Percentiles rank a stretch among this genome's conserved stretches.
Evolutionary conservation across 768 basidiomycete genomes (phyloP).

Genomic region (Termitomyces titanicus): DNA sequence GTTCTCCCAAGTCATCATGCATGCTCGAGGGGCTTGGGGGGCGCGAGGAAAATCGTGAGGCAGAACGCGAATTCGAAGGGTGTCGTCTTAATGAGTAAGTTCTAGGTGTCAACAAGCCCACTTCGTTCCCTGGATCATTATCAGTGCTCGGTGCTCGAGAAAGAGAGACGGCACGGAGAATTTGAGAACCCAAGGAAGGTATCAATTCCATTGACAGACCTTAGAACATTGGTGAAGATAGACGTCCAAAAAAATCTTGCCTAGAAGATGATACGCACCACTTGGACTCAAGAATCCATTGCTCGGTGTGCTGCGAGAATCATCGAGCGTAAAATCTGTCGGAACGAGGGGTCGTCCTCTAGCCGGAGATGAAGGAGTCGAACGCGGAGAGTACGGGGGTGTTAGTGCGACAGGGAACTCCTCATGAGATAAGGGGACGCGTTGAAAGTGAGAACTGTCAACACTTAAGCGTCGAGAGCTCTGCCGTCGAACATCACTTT

Average conservation of each 20-base stretch:
- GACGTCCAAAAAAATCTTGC: neutral
- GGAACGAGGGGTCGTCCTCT: neutral
- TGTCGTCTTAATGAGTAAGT: constrained; percentile 3
- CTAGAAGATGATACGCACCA: constrained; percentile 14
- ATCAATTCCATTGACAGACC: constrained; percentile 9
- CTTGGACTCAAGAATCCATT: constrained; percentile 20
- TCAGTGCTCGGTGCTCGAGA: constrained; percentile 40
- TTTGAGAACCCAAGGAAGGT: constrained; percentile 14
- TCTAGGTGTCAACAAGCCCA: constrained; percentile 13
- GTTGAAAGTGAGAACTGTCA: constrained; percentile 32
- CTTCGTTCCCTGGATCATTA: constrained; percentile 34
- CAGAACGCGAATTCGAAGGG: constrained; percentile 5
- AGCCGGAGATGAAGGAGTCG: constrained; percentile 13
- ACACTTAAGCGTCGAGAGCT: constrained; percentile 26
- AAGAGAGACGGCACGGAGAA: constrained; percentile 22
- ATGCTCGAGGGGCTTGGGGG: constrained; percentile 7
- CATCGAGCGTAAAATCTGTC: constrained; percentile 34
- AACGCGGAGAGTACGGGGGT: constrained; percentile 35
- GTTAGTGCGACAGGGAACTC: constrained; percentile 26
- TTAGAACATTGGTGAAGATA: neutral
- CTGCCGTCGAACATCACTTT: neutral
- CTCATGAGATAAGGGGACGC: constrained; percentile 27
- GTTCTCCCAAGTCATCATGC: constrained; percentile 2
- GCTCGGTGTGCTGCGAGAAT: constrained; percentile 32
- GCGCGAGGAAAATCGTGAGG: constrained; percentile 10